Conservation (phyloP, 495 filamentous ascomycete species). For the Xylaria sp. region DNA sequence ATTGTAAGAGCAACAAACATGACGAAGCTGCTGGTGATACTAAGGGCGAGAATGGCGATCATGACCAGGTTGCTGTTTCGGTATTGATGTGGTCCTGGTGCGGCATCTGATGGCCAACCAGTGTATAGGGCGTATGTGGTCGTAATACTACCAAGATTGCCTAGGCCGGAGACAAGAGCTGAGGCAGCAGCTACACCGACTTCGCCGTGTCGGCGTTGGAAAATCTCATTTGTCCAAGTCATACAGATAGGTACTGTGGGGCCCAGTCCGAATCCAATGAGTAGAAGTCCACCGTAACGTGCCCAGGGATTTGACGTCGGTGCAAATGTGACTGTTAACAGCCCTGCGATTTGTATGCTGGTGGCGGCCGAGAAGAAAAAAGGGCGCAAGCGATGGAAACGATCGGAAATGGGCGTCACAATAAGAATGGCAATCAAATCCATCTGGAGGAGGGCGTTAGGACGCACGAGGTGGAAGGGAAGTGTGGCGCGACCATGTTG, state of each 20-base stretch:
- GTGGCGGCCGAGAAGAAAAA: constrained; percentile 79
- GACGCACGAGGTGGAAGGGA: neutral
- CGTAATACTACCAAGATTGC: constrained; percentile 83
- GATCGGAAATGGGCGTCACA: constrained; percentile 83
- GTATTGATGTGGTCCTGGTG: constrained; percentile 71
- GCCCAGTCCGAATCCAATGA: constrained; percentile 90
- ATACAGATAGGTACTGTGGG: constrained; percentile 92
- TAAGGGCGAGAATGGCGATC: constrained; percentile 82
- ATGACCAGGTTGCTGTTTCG: constrained; percentile 85
- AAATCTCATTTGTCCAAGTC: constrained; percentile 92
- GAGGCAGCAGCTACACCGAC: constrained; percentile 90
- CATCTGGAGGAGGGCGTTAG: constrained; percentile 57
- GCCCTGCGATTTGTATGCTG: constrained; percentile 80
- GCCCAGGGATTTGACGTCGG: constrained; percentile 74
- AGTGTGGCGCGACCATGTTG: neutral
- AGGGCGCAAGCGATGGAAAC: constrained; percentile 84
- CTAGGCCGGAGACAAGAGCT: constrained; percentile 83
- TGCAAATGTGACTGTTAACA: constrained; percentile 81
- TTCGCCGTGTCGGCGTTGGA: constrained; percentile 87
- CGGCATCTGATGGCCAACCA: constrained; percentile 79
- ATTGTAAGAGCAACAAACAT: constrained; percentile 72
- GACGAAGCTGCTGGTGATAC: constrained; percentile 70
- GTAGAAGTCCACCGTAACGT: constrained; percentile 84
- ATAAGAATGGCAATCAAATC: constrained; percentile 88
- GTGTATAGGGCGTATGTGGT: constrained; percentile 91